These are phyloP conservation scores for Sphagnum contortum DNA, from an alignment of 225 moss, liverwort and hornwort species.

Conservation along the genomic window DNA sequence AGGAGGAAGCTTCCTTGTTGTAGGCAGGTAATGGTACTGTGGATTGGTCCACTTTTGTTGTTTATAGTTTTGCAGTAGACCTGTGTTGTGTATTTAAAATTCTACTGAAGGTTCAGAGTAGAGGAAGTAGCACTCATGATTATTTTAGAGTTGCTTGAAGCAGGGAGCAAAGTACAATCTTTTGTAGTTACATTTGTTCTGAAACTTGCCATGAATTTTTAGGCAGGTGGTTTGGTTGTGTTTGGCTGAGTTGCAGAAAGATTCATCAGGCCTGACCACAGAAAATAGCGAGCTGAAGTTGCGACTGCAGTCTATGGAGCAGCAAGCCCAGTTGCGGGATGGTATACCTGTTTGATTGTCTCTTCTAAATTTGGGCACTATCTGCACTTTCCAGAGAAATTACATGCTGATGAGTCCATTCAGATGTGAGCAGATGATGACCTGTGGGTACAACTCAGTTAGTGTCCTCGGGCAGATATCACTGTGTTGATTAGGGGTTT, in stretches of 20 bases:
- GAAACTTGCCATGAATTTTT: no score
- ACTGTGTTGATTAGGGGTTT: not conserved
- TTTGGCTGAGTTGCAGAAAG: conserved; percentile 37
- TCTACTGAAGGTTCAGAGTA: no score
- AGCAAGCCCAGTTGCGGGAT: conserved; percentile 78
- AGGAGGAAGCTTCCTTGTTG: no score
- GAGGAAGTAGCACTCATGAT: no score
- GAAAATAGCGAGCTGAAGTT: conserved; percentile 77
- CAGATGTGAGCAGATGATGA: not conserved
- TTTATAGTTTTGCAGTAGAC: no score
- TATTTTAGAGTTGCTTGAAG: not conserved
- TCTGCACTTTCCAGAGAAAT: no score
- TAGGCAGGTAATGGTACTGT: no score
- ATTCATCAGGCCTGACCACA: conserved; percentile 61
- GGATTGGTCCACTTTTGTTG: no score
- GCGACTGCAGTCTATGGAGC: conserved; percentile 71
- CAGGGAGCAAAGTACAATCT: no score
- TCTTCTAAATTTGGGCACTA: no score
- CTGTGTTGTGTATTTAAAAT: no score
- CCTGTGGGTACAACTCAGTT: not conserved
- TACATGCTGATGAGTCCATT: not conserved
- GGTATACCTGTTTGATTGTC: conserved; percentile 18
- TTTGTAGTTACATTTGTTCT: no score
- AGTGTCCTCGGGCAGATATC: not conserved
- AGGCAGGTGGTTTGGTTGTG: not conserved